Evolutionary conservation across 1,139 yeast species (phyloP), one percentile per base, ranked within the genome.

Genomic region (Pichia sp.): DNA sequence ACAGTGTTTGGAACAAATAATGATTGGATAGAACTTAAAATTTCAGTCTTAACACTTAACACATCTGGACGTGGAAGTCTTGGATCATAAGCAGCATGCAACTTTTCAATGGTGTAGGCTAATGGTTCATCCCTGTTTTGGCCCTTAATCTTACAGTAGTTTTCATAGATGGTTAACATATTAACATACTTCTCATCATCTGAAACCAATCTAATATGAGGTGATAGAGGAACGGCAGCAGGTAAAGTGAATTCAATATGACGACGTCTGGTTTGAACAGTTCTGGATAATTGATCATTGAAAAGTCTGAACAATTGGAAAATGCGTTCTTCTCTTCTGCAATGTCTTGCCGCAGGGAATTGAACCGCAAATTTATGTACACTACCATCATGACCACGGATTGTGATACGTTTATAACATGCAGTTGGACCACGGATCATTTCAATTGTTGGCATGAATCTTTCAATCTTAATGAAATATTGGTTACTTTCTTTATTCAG

Each of bases 291-390:
- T 6, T 87, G 83, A 55, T 87, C 91, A 63, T 89, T 89, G 68
- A 94, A 82, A 42, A 93, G 79, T 58, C 96, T 77, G 75, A 89
- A 91, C 56, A 94, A 69, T 66, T 93, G 99, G 73, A 89, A 86
- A 50, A 93, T 85, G 44, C 96, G 77, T 63, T 94, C 99, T 65
- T 94, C 99, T 49, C 99, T 81, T 62, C 99, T 85, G 60, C 96
- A 89, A 61, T 93, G 97, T 58, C 99, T 82, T 11, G 96, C 97
- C 17, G 99, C 96, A 5, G 99, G 99, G 67, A 87, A 91, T 69
- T 94, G 99, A 17, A 94, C 95, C 1, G 96, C 95, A 73, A 93
- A 94, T 39, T 93, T 81, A 66, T 93, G 96, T 49, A 85, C 68
- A 54, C 90, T 81, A 55, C 98, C 99, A 65, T 93, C 97, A 59